Percentiles rank a stretch among this genome's conserved stretches.
These are phyloP conservation scores for Agaricus subrufescens DNA, from an alignment of 768 basidiomycete species.

Conservation along the genomic window DNA sequence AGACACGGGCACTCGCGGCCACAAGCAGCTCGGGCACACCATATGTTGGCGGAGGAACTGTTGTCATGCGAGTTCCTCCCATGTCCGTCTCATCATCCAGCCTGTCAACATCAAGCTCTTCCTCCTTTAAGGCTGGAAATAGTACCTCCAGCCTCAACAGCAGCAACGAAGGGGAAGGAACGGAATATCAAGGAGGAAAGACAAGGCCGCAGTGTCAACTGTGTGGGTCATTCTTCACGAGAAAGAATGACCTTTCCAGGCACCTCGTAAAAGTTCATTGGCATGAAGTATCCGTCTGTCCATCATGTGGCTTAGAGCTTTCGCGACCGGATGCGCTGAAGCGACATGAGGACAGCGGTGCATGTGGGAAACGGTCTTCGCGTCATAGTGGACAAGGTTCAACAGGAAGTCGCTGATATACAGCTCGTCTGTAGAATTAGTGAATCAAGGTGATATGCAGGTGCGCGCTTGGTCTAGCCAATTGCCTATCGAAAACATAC, in stretches of 20 bases:
- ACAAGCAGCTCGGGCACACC: neutral
- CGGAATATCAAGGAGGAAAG: neutral
- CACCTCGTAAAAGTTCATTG: slow-evolving; percentile 12
- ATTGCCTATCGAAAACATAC: neutral
- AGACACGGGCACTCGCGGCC: neutral
- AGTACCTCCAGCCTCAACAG: neutral
- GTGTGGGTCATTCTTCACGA: slow-evolving; percentile 14
- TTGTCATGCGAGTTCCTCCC: neutral
- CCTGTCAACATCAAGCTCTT: neutral
- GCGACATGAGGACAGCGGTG: slow-evolving; percentile 19
- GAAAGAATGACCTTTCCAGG: slow-evolving; percentile 13
- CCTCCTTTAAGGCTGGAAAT: neutral
- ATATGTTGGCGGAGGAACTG: neutral
- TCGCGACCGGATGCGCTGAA: slow-evolving; percentile 24
- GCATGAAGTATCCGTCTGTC: slow-evolving; percentile 1
- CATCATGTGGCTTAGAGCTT: slow-evolving; percentile 9
- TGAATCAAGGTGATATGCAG: neutral
- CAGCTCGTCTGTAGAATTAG: neutral
- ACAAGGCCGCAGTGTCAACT: neutral
- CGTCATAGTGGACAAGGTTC: neutral
- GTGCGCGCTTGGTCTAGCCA: neutral
- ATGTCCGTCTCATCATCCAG: neutral
- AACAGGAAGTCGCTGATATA: neutral
- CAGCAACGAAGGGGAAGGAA: neutral
- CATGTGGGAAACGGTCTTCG: slow-evolving; percentile 21